Conservation (phyloP, 176 grass and related monocot species). For the Triticum turgidum region DNA sequence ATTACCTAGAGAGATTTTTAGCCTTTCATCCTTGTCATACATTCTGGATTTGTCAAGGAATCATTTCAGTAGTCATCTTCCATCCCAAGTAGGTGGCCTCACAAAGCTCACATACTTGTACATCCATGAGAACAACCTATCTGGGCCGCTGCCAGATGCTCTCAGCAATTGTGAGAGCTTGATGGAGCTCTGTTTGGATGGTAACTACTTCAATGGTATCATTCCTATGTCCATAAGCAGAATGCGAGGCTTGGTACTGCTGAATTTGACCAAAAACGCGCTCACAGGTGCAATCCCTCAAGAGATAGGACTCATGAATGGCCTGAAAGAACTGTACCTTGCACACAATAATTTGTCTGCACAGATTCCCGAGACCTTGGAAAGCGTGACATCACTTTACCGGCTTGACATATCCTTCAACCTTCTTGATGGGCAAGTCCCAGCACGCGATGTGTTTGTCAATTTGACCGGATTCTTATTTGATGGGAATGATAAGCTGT, state of each 20-base stretch:
- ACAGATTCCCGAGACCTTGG: constrained; percentile 31
- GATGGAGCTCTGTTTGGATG: constrained; percentile 38
- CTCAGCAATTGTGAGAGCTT: constrained; percentile 38
- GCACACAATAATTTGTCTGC: constrained; percentile 45
- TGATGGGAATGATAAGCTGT: constrained; percentile 39
- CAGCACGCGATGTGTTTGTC: constrained; percentile 28
- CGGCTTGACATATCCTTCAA: constrained; percentile 52
- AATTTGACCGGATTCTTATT: constrained; percentile 33
- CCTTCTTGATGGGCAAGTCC: constrained; percentile 39
- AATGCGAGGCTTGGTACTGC: constrained; percentile 39
- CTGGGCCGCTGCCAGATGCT: constrained; percentile 16
- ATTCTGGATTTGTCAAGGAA: constrained; percentile 35
- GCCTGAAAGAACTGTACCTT: constrained; percentile 39
- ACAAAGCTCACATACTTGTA: constrained; percentile 42
- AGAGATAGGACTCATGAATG: constrained; percentile 37
- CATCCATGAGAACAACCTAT: constrained; percentile 35
- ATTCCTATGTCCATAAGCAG: constrained; percentile 38
- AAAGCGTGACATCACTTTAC: constrained; percentile 7
- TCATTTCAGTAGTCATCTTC: constrained; percentile 27
- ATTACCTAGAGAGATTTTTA: constrained; percentile 12
- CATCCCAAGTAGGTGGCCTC: constrained; percentile 21
- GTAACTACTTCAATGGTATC: constrained; percentile 40
- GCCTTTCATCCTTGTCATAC: constrained; percentile 19
- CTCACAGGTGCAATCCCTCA: constrained; percentile 47
- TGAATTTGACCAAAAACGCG: constrained; percentile 39